Evolutionary conservation across 192 early-diverging fungal species (phyloP), one percentile per base, ranked within the genome.

Genomic region (Phlyctochytrium bullatum): DNA sequence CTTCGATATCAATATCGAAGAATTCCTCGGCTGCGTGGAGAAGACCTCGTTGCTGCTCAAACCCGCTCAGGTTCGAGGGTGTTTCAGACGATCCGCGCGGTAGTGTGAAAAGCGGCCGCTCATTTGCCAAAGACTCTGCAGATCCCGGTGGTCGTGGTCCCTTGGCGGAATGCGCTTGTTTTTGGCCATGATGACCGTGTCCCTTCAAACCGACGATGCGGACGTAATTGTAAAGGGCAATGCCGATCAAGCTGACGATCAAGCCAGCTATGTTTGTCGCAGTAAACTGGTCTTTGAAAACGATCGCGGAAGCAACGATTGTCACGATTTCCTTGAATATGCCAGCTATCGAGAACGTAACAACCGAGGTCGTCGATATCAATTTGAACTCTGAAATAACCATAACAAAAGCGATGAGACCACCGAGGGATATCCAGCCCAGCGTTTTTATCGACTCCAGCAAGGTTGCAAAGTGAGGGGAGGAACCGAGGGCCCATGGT

Each of bases 341-440:
- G 20, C 95, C 95, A 2, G 89, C 89, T 0, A 95, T 88, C n/a
- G 92, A 94, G 36, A 97, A 76, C 0, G 95, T 90, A 2, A 97
- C 83, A 1, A 92, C 93, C 2, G 88, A 92, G 0, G 93, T 95
- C 52, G 83, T 76, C 10, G 88, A 79, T 71, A 97, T 95, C 35
- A 95, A 71, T 34, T 86, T 79, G 74, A 89, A 97, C 71, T 97
- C 95, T 14, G 88, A 81, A 57, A 91, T 80, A 17, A 96, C 87
- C 93, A 97, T 93, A 31, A 84, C 68, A 71, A 94, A 96, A 3
- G 95, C 95, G 40, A 98, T 59, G 20, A 86, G 28, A 2, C 95
- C 95, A 62, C 93, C 93, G n/a, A 81, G 58, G n/a, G 80, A 70
- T 63, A 94, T 80, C 52, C 90, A 47, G 1, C 71, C 76, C 34